Evolutionary conservation across 78 protist genomes (phyloP).

Genomic region (Creolimax fragrantissima): DNA sequence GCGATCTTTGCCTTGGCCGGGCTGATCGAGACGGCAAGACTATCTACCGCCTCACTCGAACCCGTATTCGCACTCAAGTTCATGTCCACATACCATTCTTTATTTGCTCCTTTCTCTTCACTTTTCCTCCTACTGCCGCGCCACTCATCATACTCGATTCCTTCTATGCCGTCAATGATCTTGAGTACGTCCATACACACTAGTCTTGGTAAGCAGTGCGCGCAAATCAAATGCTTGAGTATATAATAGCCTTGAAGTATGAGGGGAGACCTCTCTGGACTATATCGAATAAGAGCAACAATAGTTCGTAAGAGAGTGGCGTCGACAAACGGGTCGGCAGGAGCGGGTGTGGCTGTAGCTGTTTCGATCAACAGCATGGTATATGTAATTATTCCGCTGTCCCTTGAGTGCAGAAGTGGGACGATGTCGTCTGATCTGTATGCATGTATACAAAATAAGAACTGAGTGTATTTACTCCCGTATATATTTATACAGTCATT

Average conservation of each 20-base stretch:
- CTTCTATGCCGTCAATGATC: neutral
- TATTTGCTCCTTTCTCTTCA: too few species aligned
- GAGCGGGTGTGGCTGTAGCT: neutral
- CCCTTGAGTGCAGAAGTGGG: neutral
- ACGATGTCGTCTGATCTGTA: neutral
- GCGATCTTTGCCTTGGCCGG: too few species aligned
- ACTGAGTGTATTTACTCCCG: neutral
- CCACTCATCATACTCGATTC: too few species aligned
- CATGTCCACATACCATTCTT: too few species aligned
- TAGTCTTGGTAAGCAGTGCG: neutral
- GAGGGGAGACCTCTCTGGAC: neutral
- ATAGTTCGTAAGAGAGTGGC: neutral
- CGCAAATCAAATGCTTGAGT: neutral
- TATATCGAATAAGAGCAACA: neutral
- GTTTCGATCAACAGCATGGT: neutral
- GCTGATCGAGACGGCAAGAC: too few species aligned
- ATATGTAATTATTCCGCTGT: neutral
- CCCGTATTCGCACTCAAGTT: too few species aligned
- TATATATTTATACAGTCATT: too few species aligned
- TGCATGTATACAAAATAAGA: neutral
- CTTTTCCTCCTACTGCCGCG: too few species aligned
- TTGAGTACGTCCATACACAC: neutral
- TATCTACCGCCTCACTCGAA: too few species aligned
- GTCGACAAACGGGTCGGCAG: neutral
- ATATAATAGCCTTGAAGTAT: neutral